These are phyloP conservation scores for Phytophthora podocarpi DNA, from an alignment of 352 stramenopile genomes.

Conservation along the genomic window DNA sequence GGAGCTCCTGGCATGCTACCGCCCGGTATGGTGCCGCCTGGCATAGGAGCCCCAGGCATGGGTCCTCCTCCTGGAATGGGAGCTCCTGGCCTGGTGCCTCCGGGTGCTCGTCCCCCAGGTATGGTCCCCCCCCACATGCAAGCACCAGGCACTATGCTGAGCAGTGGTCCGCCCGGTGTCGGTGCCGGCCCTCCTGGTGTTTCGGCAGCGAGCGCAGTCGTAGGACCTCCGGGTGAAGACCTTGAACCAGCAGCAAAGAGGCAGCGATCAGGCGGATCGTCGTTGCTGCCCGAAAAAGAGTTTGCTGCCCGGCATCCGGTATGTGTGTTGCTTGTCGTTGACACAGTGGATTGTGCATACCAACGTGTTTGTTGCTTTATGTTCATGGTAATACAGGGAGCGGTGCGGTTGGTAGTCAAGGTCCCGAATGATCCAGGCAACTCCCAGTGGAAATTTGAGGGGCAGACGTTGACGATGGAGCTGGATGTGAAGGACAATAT, in stretches of 20 bases:
- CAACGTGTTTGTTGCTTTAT: slow-evolving; percentile 11
- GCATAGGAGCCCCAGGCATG: slow-evolving; percentile 35
- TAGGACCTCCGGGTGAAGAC: slow-evolving; percentile 37
- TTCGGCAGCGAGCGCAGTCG: slow-evolving; percentile 3
- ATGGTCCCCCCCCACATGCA: slow-evolving; percentile 36
- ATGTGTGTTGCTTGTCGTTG: slow-evolving; percentile 26
- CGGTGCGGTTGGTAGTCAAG: slow-evolving; percentile 70
- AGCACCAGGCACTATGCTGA: slow-evolving; percentile 17
- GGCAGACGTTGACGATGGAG: slow-evolving; percentile 90
- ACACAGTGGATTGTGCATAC: neutral
- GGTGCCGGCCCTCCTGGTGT: slow-evolving; percentile 44
- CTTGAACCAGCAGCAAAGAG: slow-evolving; percentile 70
- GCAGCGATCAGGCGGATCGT: slow-evolving; percentile 64
- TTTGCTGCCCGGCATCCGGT: slow-evolving; percentile 81
- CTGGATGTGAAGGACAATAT: slow-evolving; percentile 91
- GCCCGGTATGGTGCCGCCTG: slow-evolving; percentile 23
- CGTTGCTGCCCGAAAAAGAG: slow-evolving; percentile 78
- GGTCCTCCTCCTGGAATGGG: slow-evolving; percentile 33
- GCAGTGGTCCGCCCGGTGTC: slow-evolving; percentile 35
- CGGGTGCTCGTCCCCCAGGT: slow-evolving; percentile 4
- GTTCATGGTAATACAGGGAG: slow-evolving; percentile 43
- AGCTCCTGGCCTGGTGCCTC: slow-evolving; percentile 25
- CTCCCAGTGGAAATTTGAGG: slow-evolving; percentile 93
- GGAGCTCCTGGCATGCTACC: slow-evolving; percentile 28
- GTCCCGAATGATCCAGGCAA: slow-evolving; percentile 91